Conservation (phyloP, 257 asterid genomes). For the Rubia yunnanensis region DNA sequence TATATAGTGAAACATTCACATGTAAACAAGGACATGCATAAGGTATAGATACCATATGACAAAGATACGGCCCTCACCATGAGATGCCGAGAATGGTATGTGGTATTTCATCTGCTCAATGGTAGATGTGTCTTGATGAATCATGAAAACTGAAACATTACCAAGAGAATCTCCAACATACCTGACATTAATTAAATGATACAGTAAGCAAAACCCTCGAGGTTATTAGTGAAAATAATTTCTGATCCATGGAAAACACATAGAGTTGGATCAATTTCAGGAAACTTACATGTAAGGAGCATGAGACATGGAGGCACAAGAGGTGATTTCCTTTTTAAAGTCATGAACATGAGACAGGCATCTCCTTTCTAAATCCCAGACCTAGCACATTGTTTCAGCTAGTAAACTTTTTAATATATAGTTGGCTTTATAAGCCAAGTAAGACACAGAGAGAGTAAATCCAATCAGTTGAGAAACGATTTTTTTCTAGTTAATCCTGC, state of each 20-base stretch:
- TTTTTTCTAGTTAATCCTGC: background rate
- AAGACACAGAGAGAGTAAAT: background rate
- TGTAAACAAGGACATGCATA: background rate
- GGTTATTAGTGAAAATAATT: background rate
- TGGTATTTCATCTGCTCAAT: conserved; percentile 65
- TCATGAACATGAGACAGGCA: conserved; percentile 42
- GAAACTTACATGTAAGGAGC: conserved; percentile 60
- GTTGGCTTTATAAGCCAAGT: background rate
- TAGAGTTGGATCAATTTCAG: background rate
- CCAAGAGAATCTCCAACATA: conserved; percentile 74
- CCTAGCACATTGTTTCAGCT: conserved; percentile 34
- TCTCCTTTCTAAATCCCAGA: conserved; percentile 71
- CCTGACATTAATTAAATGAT: conserved; percentile 30
- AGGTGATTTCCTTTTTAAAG: conserved; percentile 56
- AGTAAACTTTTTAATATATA: conserved; percentile 1
- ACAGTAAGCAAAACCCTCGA: background rate
- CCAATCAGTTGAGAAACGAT: background rate
- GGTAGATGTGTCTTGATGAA: conserved; percentile 31
- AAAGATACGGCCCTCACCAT: conserved; percentile 36
- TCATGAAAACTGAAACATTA: conserved; percentile 53
- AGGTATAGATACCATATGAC: background rate
- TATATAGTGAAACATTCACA: background rate
- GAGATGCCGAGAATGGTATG: conserved; percentile 64
- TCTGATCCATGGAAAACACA: background rate
- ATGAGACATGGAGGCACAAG: conserved; percentile 44